Percentiles rank a stretch among this genome's conserved stretches.
These are phyloP conservation scores for Telopea speciosissima DNA, from an alignment of 177 flowering plant genomes.

Conservation along the genomic window DNA sequence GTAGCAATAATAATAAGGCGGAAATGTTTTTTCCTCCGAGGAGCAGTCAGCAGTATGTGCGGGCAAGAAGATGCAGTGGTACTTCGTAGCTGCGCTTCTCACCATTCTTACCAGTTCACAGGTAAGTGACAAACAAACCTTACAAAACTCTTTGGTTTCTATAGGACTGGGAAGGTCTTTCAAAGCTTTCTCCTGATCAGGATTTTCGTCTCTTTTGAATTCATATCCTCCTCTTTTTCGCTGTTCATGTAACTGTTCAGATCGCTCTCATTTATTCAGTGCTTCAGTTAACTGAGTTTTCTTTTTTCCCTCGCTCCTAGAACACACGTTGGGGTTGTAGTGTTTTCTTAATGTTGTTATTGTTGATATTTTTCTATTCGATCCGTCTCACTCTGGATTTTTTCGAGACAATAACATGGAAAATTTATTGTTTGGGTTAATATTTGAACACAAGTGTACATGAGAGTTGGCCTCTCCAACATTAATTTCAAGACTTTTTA, in stretches of 20 bases:
- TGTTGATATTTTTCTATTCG: not conserved
- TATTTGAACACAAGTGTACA: not conserved
- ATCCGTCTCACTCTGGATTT: not conserved
- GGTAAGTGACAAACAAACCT: constrained; percentile 28
- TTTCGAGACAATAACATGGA: not conserved
- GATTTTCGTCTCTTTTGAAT: constrained; percentile 1
- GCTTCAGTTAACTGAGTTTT: not conserved
- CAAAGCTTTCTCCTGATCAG: not conserved
- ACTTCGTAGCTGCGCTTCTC: constrained; percentile 1
- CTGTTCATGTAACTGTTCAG: not conserved
- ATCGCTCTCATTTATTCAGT: constrained; percentile 1
- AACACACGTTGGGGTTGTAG: not conserved
- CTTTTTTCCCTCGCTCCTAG: not conserved
- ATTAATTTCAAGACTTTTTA: not conserved
- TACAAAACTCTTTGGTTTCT: constrained; percentile 2
- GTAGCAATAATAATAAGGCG: too few species aligned
- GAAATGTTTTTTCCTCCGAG: too few species aligned
- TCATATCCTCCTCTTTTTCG: not conserved
- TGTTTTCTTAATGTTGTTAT: not conserved
- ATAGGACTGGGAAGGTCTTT: not conserved
- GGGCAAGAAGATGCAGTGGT: constrained; percentile 35
- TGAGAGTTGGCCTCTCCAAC: not conserved
- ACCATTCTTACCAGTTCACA: constrained; percentile 25
- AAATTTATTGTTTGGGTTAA: not conserved
- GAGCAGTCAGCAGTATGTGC: not conserved